These are phyloP conservation scores for Gliomastix tumulicola DNA, from an alignment of 2,329 filamentous ascomycete species.

Conservation along the genomic window DNA sequence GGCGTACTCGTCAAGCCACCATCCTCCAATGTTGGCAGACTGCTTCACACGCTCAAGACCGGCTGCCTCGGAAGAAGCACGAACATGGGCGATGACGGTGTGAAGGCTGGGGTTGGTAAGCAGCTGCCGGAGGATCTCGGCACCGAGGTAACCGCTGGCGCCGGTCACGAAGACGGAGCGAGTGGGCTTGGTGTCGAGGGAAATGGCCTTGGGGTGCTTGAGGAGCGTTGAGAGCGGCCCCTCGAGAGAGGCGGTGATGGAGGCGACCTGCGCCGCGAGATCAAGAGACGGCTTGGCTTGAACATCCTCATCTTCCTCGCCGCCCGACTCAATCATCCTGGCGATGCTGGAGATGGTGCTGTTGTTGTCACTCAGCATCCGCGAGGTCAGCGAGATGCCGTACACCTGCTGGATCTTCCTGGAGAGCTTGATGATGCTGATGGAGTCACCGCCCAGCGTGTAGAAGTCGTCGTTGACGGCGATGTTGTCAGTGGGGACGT, in stretches of 20 bases:
- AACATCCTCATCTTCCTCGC: background rate
- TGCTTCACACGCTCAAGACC: conserved; percentile 55
- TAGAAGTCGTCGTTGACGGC: conserved; percentile 27
- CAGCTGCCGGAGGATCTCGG: conserved; percentile 68
- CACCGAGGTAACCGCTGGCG: conserved; percentile 67
- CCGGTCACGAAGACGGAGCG: conserved; percentile 79
- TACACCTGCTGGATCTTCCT: background rate
- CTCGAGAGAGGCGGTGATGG: background rate
- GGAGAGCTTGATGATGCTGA: conserved; percentile 10
- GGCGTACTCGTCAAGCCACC: conserved; percentile 6
- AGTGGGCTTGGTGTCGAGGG: no score
- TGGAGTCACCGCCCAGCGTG: conserved; percentile 33
- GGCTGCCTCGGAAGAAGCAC: conserved; percentile 51
- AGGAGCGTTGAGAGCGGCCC: background rate
- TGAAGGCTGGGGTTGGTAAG: conserved; percentile 40
- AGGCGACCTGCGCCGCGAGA: background rate
- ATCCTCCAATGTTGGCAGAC: conserved; percentile 5
- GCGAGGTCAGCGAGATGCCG: background rate
- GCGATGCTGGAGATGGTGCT: background rate
- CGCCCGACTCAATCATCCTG: background rate
- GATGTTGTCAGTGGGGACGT: conserved; percentile 15
- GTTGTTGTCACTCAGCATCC: background rate
- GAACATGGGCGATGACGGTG: conserved; percentile 62
- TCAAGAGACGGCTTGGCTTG: background rate
- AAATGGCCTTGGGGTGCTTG: background rate